Percentiles rank a stretch among this genome's conserved stretches.
These are phyloP conservation scores for Penicillium pulvis DNA, from an alignment of 495 filamentous ascomycete species.

Conservation along the genomic window DNA sequence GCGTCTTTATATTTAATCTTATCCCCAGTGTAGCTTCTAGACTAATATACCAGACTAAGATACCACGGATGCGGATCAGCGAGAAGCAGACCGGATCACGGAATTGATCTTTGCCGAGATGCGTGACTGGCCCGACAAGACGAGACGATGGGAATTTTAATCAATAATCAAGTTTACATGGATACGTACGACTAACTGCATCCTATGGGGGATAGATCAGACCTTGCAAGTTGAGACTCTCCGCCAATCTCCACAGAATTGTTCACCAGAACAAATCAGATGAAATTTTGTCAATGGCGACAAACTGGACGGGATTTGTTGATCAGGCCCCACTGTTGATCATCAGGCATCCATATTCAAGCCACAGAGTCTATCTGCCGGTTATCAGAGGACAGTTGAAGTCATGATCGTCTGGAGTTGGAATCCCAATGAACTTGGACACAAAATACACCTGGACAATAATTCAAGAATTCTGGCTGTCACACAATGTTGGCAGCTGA, in stretches of 20 bases:
- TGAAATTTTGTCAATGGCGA: neutral
- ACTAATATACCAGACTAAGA: neutral
- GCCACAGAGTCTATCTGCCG: neutral
- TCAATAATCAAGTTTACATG: neutral
- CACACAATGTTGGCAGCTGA: neutral
- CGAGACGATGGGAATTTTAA: neutral
- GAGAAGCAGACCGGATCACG: neutral
- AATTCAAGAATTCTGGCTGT: neutral
- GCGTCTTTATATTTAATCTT: neutral
- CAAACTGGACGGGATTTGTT: neutral
- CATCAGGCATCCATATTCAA: slow-evolving; percentile 2
- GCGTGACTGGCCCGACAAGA: neutral
- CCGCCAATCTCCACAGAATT: neutral
- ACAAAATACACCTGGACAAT: neutral
- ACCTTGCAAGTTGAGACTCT: too few species aligned
- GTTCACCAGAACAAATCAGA: neutral
- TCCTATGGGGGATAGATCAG: too few species aligned
- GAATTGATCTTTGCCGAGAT: neutral
- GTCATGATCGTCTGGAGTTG: neutral
- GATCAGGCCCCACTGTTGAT: slow-evolving; percentile 3
- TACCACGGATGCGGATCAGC: neutral
- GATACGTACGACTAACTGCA: neutral
- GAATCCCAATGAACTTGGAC: neutral
- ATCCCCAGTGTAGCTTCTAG: neutral
- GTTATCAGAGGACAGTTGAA: neutral